Evolutionary conservation across 768 basidiomycete genomes (phyloP), one percentile per base, ranked within the genome.

Genomic region (Flagelloscypha sp.): DNA sequence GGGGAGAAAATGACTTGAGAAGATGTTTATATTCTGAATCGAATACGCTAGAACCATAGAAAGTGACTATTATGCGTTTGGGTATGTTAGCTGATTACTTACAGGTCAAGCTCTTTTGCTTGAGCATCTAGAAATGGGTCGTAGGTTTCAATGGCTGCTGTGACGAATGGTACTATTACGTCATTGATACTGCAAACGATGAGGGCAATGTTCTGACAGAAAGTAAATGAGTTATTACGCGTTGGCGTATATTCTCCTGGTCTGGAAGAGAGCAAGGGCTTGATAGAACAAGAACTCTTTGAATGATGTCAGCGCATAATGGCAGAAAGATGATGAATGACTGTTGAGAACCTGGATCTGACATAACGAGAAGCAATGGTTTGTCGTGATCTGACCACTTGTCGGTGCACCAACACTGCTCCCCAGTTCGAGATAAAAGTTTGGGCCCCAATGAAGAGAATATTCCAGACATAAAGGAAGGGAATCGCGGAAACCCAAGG

Each of bases 241-340:
- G 57, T 90, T 93, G 2, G 86, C 90, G 42, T 85, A 93, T 33
- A 93, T 72, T 34, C 75, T 63, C 32, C 88, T 66, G 31, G 77
- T 68, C 23, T 73, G 59, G 51, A 94, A 94, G 24, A 63, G 58
- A 0, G 63, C 38, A 24, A 94, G 65, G 3, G 76, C 81, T 43
- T 82, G 74, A 47, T 79, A 83, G 51, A 94, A 94, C 23, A 87
- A 57, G 16, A 69, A 68, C 15, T 79, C 87, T 86, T 36, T n/a
- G 9, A 30, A 18, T 8, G n/a, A n/a, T n/a, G n/a, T n/a, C n/a
- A n/a, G n/a, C n/a, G n/a, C n/a, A 37, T 12, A 44, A 40, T 33
- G n/a, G n/a, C n/a, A 17, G n/a, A n/a, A 10, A 18, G 5, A 23
- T 12, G 13, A 9, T 10, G 6, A 12, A 22, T 19, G n/a, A 2